A percentile compares a stretch with the other conserved stretches of the same genome.
Conservation (phyloP, 345 rosid genomes). For the Orychophragmus violaceus region DNA sequence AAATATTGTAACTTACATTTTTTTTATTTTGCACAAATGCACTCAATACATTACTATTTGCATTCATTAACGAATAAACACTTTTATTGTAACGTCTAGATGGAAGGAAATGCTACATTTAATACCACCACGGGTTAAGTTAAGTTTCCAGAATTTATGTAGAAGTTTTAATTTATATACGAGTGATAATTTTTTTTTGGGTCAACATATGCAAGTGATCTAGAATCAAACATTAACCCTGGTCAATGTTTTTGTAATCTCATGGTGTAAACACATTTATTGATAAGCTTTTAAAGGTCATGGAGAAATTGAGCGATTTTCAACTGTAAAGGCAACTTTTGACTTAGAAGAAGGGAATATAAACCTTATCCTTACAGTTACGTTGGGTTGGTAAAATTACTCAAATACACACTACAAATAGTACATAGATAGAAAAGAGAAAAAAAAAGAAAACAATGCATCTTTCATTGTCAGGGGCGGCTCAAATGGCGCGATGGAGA, state of each 20-base stretch:
- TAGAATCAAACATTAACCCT: background rate
- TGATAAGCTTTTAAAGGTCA: constrained; percentile 10
- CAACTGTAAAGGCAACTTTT: constrained; percentile 11
- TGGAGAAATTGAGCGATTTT: background rate
- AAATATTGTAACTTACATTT: too few relatives aligned
- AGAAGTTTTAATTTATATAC: background rate
- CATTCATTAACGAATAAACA: too few relatives aligned
- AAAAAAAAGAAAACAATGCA: background rate
- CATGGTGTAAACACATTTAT: constrained; percentile 1
- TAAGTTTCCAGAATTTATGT: background rate
- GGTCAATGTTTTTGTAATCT: background rate
- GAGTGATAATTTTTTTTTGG: too few relatives aligned
- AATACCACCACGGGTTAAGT: background rate
- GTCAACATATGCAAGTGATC: background rate
- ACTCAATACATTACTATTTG: too few relatives aligned
- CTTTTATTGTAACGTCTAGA: background rate
- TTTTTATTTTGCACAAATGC: too few relatives aligned
- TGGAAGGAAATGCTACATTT: background rate
- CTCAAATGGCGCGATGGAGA: too few relatives aligned
- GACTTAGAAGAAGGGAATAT: constrained; percentile 8
- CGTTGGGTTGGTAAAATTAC: constrained; percentile 13
- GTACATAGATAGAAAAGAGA: background rate
- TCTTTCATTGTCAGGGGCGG: too few relatives aligned
- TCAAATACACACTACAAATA: background rate
- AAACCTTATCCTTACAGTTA: constrained; percentile 17